Base-by-base conservation (phyloP, 371 early-diverging fungal species). In the Rhizopus microsporus region DNA sequence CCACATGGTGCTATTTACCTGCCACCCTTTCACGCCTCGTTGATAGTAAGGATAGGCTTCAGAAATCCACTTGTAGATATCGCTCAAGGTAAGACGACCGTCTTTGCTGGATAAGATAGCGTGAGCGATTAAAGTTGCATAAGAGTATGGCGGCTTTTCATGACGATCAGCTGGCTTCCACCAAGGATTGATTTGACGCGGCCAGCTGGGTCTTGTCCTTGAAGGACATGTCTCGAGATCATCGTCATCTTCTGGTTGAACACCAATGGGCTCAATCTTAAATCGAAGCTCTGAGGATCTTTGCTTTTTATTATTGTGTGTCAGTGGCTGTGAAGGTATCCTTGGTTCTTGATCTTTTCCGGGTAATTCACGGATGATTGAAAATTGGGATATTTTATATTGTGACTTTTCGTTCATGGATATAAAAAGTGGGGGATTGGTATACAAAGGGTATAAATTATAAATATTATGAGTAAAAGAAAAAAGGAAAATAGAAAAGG, bases 1-100 rank as follows among this genome's bases (percentile, higher is more conserved):
- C 23, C 38, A 13, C 38, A 37, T 37, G 13, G 13, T 10, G 6
- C 38, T 17, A 34, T 40, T 75, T 82, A 90, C 91, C 89, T 92
- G 89, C 94, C 94, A 96, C 16, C 90, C 91, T 16, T 81, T 78
- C 17, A 82, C 81, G 4, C 89, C 92, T 9, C 87, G 76, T 32
- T 80, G 76, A 59, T 87, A 94, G 68, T 87, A 91, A 2, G 93
- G 88, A 67, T 89, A 94, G 38, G 81, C 65, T 30, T 83, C 82
- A 55, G 89, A 86, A 42, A 96, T 90, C 92, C 92, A 97, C 33
- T 83, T 80, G 74, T 98, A 98, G 63, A 98, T 96, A 59, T 93
- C 96, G 64, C 83, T 89, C 23, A 98, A 78, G 32, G 96, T 93
- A 74, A 96, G 72, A 56, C 87, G 83, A 50, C 84, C 81, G 39